Evolutionary conservation across 2,329 filamentous ascomycete genomes (phyloP), one percentile per base, ranked within the genome.

Genomic region (Calycina herbarum): DNA sequence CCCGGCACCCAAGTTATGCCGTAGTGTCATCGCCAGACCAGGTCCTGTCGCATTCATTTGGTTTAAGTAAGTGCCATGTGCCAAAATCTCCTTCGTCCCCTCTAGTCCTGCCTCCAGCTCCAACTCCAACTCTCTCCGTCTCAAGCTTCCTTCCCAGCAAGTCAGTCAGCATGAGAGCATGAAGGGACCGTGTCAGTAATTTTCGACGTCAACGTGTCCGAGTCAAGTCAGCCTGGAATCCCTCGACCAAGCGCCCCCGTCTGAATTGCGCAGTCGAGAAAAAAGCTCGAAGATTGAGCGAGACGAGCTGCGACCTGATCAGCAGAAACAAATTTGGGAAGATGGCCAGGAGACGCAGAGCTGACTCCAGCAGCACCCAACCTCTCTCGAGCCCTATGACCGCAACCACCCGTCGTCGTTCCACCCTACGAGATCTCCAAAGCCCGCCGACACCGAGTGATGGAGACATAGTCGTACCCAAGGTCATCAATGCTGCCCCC

Each of bases 401-500:
- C 80, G 79, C 77, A 74, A 74, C 73, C 68, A 73, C 79, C 65
- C 78, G 81, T 69, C 78, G 81, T 76, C 80, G 81, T 70, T 79
- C 80, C 69, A 79, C 77, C 67, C 72, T 81, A 67, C 79, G 79
- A 76, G 81, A 83, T 62, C 68, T 76, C 3, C 73, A 77, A 72
- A 77, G 78, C 69, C 78, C 81, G 66, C 77, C 78, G 70, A 78
- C 81, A 65, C 70, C 76, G 66, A 75, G 73, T 71, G 77, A 79
- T 76, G 77, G 76, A 69, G 75, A 74, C 69, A 67, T 74, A 69
- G 75, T 75, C 72, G 79, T 74, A 67, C 82, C 78, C 17, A 83
- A 84, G 73, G 80, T 84, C 64, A 85, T 85, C 74, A 83, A 85
- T 73, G 83, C 82, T 65, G 81, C 78, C 45, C 82, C 82, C 38